Percentiles rank a stretch among this genome's conserved stretches.
Evolutionary conservation across 768 basidiomycete genomes (phyloP).

Genomic region (Russula brevipes): DNA sequence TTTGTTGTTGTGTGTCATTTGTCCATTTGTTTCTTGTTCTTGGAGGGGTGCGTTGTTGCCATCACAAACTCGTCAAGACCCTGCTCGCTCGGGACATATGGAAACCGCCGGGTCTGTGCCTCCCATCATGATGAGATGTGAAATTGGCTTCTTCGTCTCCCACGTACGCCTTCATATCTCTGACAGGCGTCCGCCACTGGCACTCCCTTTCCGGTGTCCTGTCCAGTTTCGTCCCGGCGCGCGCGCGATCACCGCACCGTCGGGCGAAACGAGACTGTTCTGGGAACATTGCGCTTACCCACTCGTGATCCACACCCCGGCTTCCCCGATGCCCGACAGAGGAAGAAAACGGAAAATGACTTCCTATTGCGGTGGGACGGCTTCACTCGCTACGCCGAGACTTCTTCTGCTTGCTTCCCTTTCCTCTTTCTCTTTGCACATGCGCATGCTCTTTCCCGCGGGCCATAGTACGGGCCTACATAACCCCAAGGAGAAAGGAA

Average conservation of each 20-base stretch:
- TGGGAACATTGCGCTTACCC: slow-evolving; percentile 4
- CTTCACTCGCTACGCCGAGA: background rate
- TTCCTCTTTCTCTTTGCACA: background rate
- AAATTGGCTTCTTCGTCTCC: background rate
- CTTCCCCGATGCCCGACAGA: slow-evolving; percentile 3
- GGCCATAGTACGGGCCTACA: too few relatives aligned
- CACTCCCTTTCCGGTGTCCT: background rate
- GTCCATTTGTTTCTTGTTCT: background rate
- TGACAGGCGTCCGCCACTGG: slow-evolving; percentile 2
- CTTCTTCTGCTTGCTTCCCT: background rate
- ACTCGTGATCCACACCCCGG: background rate
- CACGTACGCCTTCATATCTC: background rate
- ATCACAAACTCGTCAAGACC: background rate
- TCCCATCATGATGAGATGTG: background rate
- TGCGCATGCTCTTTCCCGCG: background rate
- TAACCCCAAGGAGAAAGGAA: background rate
- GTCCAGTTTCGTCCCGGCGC: background rate
- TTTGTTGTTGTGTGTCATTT: background rate
- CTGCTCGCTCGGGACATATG: background rate
- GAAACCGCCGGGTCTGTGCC: background rate
- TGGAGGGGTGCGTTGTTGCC: slow-evolving; percentile 6
- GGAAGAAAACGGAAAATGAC: background rate
- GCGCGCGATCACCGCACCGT: slow-evolving; percentile 1
- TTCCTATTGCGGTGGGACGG: background rate
- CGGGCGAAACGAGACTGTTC: slow-evolving; percentile 16